These are phyloP conservation scores for Colletotrichum simmondsii DNA, from an alignment of 2,329 filamentous ascomycete genomes.

Conservation along the genomic window DNA sequence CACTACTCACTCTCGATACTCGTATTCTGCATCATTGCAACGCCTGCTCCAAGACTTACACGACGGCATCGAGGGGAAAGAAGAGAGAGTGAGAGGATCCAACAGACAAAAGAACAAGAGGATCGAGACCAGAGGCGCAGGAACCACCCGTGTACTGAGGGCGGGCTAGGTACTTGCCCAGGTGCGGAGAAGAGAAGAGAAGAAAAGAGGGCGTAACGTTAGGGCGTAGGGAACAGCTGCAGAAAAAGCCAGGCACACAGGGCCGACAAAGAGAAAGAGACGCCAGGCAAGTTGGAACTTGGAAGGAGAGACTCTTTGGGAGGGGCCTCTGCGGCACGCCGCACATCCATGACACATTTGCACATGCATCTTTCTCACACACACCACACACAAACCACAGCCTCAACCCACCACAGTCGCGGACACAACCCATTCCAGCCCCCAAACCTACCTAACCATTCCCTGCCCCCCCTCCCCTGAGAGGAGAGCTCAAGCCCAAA, in stretches of 20 bases:
- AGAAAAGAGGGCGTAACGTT: not conserved
- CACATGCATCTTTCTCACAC: constrained; percentile 3
- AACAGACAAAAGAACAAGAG: not conserved
- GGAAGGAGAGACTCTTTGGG: not conserved
- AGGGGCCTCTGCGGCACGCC: not conserved
- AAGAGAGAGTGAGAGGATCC: not conserved
- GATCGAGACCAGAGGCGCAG: not conserved
- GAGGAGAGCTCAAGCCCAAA: constrained; percentile 7
- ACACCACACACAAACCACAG: too few species aligned
- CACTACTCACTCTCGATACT: not conserved
- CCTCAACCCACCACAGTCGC: too few species aligned
- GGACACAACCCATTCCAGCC: not conserved
- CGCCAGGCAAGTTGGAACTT: too few species aligned
- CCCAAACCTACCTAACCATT: constrained; percentile 13
- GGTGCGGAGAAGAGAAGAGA: not conserved
- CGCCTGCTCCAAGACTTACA: not conserved
- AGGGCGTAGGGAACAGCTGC: too few species aligned
- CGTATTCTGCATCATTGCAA: not conserved
- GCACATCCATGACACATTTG: constrained; percentile 1
- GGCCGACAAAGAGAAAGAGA: not conserved
- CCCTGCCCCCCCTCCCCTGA: not conserved
- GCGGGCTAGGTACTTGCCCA: not conserved
- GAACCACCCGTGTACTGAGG: not conserved
- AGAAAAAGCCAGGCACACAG: not conserved
- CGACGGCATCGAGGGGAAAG: not conserved